These are phyloP conservation scores for Eimeria sp. DNA, from an alignment of 169 alveolate genomes.

Conservation along the genomic window DNA sequence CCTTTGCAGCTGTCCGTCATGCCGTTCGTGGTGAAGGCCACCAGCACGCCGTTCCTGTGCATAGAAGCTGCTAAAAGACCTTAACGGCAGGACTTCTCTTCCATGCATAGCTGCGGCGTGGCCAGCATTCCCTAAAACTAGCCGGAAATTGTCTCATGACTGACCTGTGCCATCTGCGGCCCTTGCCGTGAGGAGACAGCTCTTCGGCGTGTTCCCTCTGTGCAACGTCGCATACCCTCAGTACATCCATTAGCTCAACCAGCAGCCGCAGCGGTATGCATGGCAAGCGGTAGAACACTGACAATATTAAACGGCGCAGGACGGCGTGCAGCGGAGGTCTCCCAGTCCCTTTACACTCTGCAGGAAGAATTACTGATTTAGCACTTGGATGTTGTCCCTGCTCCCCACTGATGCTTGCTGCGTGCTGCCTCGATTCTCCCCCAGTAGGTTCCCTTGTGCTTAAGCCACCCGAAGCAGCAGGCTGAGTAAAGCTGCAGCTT, in stretches of 20 bases:
- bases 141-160: neutral
- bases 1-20: neutral
- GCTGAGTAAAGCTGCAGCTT: neutral
- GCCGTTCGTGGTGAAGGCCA: neutral
- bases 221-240: conserved; percentile 20
- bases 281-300: conserved; percentile 37
- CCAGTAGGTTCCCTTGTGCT: neutral
- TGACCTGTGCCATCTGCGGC: conserved; percentile 48
- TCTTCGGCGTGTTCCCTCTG: conserved; percentile 16
- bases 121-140: neutral
- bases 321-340: conserved; percentile 42
- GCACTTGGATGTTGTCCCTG: neutral
- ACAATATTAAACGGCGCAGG: conserved; percentile 16
- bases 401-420: neutral
- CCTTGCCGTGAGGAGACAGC: conserved; percentile 38
- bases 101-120: neutral
- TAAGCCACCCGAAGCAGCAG: neutral
- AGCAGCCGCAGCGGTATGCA: conserved; percentile 39
- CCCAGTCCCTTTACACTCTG: neutral
- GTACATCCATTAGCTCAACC: conserved; percentile 25
- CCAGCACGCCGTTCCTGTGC: neutral
- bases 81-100: neutral
- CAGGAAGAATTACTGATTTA: neutral
- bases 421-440: conserved; percentile 1
- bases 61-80: neutral